Evolutionary conservation across 306 rosid species (phyloP), one percentile per base, ranked within the genome.

Genomic region (Trifolium fragiferum): DNA sequence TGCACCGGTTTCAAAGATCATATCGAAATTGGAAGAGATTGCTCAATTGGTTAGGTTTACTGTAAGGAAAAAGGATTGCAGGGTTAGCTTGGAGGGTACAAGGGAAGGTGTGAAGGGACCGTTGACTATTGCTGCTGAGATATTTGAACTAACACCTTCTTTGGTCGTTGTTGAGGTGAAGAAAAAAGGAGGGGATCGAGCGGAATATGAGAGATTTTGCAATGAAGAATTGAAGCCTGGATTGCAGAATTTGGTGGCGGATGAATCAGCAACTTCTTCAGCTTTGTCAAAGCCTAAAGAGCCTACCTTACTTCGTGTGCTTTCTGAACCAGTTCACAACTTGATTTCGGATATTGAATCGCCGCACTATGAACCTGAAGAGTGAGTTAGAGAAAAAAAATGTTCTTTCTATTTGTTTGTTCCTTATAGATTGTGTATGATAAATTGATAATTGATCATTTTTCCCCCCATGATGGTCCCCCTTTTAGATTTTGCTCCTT

Each of bases 51-150:
- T 89, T 38, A 88, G 96, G 21, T 93, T 93, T 55, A 57, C 84
- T 0, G 98, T 93, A 76, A 88, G 98, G 90, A 91, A 91, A 88
- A 91, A 89, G 54, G 98, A 87, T 77, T 93, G 97, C 67, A 82
- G 92, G 76, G 96, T 93, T 47, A 93, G 93, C 76, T 78, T 93
- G 82, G 96, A 93, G 62, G 98, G 97, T 30, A 81, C 92, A 0
- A 82, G 92, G 53, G 98, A 91, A 59, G 89, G 98, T 1, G 87
- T 85, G 12, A 88, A 71, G 63, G 98, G 98, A n/a, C 98, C 98
- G 25, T 71, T 93, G 70, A 86, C 96, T 2, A 85, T 93, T 66
- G 96, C 97, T 7, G 98, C 90, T 0, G 98, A 93, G 93, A 81
- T 93, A 51, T 93, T 93, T 67, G 97, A 91, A 69, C 76, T 93